Percentiles rank a stretch among this genome's conserved stretches.
Evolutionary conservation across 2,329 filamentous ascomycete genomes (phyloP).

Genomic region (Cyanodermella asteris): DNA sequence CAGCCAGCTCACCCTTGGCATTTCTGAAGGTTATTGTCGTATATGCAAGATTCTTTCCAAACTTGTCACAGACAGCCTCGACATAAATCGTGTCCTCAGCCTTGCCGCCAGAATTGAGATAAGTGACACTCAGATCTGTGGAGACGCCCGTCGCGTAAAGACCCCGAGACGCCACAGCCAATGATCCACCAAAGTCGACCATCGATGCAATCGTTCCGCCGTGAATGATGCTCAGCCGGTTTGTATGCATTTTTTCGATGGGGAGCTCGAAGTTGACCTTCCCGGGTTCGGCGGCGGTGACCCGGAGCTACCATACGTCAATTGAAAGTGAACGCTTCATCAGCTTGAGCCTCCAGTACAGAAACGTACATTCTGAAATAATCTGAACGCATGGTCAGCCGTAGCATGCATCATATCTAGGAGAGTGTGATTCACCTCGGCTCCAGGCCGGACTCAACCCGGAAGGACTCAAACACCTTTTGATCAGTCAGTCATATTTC

Average conservation of each 20-base stretch:
- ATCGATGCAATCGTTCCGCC: conserved; percentile 44
- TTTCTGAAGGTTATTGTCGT: conserved; percentile 41
- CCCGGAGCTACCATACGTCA: conserved; percentile 25
- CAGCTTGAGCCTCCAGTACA: no score
- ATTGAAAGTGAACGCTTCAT: not conserved
- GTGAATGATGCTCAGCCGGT: conserved; percentile 43
- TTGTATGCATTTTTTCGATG: conserved; percentile 45
- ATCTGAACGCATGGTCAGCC: no score
- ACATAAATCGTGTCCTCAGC: conserved; percentile 37
- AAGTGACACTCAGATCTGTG: conserved; percentile 45
- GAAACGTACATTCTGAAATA: no score
- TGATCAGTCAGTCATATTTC: conserved; percentile 8
- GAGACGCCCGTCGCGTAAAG: conserved; percentile 45
- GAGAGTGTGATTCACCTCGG: conserved; percentile 43
- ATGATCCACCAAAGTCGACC: conserved; percentile 43
- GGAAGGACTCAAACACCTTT: conserved; percentile 70
- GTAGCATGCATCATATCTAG: not conserved
- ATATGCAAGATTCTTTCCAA: conserved; percentile 43
- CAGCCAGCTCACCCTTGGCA: conserved; percentile 34
- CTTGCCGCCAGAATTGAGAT: conserved; percentile 40
- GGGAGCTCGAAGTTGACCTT: conserved; percentile 42
- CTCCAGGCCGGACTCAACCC: conserved; percentile 67
- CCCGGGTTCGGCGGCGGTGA: conserved; percentile 38
- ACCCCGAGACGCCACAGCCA: conserved; percentile 42
- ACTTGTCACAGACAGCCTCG: conserved; percentile 44